These are phyloP conservation scores for Pecoramyces ruminantium DNA, from an alignment of 192 early-diverging fungal species.

Conservation along the genomic window DNA sequence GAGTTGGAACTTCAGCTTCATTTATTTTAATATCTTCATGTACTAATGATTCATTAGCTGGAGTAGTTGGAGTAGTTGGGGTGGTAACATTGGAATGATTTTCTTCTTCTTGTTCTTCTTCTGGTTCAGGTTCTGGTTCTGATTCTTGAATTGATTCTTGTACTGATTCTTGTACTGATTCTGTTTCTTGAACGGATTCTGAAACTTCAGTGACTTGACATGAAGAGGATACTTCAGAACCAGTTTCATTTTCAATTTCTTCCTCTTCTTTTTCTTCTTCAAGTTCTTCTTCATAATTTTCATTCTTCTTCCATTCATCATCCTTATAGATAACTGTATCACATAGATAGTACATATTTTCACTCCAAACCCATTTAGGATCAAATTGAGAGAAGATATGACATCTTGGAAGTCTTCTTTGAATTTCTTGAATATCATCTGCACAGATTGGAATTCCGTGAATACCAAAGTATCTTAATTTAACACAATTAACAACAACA, in stretches of 20 bases:
- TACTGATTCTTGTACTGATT: not conserved
- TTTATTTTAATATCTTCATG: not conserved
- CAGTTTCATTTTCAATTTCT: not conserved
- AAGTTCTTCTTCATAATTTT: not conserved
- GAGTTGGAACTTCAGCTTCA: not conserved
- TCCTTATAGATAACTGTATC: not conserved
- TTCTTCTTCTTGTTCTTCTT: not conserved
- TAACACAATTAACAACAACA: not conserved
- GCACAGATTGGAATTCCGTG: not conserved
- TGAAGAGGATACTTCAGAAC: not conserved
- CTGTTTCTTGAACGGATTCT: not conserved
- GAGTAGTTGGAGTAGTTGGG: not conserved
- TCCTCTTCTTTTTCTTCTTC: not conserved
- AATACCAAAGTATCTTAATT: not conserved
- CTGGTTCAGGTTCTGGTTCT: not conserved
- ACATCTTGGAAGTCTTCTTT: not conserved
- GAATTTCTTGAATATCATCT: not conserved
- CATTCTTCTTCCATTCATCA: not conserved
- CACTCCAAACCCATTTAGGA: not conserved
- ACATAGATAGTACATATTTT: not conserved
- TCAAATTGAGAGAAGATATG: not conserved
- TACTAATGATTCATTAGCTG: not conserved
- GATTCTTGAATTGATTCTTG: not conserved
- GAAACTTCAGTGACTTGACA: not conserved
- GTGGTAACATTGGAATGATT: not conserved